Conservation (phyloP, 805 yeast genomes). For the Lachancea lanzarotensis region DNA sequence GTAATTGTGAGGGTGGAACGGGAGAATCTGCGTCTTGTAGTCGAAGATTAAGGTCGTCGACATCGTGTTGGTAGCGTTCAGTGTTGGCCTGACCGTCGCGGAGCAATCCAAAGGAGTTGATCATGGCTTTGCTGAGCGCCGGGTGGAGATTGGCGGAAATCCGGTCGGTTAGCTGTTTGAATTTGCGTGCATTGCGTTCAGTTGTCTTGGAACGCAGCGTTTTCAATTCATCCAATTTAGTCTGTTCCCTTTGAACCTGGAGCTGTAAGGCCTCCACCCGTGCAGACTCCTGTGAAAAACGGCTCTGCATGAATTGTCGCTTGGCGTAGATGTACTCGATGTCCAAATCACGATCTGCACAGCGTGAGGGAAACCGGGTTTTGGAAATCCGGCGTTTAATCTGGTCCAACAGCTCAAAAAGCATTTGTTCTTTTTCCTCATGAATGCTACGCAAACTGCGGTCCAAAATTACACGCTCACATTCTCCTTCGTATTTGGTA, state of each 20-base stretch:
- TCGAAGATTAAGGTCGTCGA: slow-evolving; percentile 4
- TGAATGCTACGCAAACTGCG: slow-evolving; percentile 13
- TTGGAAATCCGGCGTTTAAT: slow-evolving; percentile 17
- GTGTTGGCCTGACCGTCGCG: slow-evolving; percentile 8
- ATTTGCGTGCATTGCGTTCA: slow-evolving; percentile 11
- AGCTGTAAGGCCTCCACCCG: slow-evolving; percentile 21
- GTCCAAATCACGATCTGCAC: slow-evolving; percentile 23
- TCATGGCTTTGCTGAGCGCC: slow-evolving; percentile 23
- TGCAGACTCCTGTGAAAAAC: slow-evolving; percentile 19
- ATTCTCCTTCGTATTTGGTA: slow-evolving; percentile 17
- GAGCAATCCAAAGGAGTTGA: slow-evolving; percentile 24
- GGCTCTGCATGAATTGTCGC: slow-evolving; percentile 24
- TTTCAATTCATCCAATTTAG: slow-evolving; percentile 13
- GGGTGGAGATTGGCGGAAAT: slow-evolving; percentile 24
- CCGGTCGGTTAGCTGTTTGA: slow-evolving; percentile 15
- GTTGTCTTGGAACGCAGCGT: slow-evolving; percentile 4
- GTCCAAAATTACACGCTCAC: slow-evolving; percentile 12
- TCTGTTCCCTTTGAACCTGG: slow-evolving; percentile 19
- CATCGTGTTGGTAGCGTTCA: slow-evolving; percentile 7
- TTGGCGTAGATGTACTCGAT: slow-evolving; percentile 29
- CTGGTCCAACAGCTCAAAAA: slow-evolving; percentile 19
- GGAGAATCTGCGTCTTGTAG: background rate
- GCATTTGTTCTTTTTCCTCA: slow-evolving; percentile 17
- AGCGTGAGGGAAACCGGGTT: slow-evolving; percentile 23
- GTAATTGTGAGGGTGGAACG: background rate